These are phyloP conservation scores for Gossypium bickii DNA, from an alignment of 345 rosid genomes.

Conservation along the genomic window DNA sequence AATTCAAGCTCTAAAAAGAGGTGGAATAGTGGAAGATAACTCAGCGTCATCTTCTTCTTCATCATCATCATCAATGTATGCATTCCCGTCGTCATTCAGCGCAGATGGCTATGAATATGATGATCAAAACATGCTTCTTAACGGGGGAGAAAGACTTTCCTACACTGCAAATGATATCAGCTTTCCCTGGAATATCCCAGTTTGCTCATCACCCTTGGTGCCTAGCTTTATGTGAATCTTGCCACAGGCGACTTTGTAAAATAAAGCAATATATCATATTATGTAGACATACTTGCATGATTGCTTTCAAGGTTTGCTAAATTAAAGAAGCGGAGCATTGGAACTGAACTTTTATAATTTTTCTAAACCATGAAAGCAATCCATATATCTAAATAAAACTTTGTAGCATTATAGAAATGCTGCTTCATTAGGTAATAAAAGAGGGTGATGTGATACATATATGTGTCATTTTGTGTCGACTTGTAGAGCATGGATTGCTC, in stretches of 20 bases:
- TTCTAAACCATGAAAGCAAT: background rate
- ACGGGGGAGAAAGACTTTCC: conserved; percentile 10
- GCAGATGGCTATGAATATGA: background rate
- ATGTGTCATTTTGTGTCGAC: background rate
- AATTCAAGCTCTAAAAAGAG: conserved; percentile 24
- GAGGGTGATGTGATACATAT: background rate
- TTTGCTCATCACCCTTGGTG: conserved; percentile 28
- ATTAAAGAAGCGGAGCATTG: background rate
- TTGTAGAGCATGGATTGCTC: background rate
- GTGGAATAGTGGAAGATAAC: conserved; percentile 19
- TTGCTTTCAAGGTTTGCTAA: background rate
- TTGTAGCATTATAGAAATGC: background rate
- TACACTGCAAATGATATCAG: conserved; percentile 1
- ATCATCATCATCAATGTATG: background rate
- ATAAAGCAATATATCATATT: background rate
- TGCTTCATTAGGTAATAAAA: background rate
- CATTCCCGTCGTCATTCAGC: background rate
- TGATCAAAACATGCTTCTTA: conserved; percentile 11
- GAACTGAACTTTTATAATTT: background rate
- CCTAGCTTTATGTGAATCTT: conserved; percentile 28
- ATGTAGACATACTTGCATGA: background rate
- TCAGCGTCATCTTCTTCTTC: background rate
- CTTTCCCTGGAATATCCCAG: conserved; percentile 25
- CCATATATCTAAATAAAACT: background rate
- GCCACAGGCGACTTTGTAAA: background rate